phyloP scores from a whole-genome alignment of 768 basidiomycete genomes.

The Rhizopogon roseolus region DNA sequence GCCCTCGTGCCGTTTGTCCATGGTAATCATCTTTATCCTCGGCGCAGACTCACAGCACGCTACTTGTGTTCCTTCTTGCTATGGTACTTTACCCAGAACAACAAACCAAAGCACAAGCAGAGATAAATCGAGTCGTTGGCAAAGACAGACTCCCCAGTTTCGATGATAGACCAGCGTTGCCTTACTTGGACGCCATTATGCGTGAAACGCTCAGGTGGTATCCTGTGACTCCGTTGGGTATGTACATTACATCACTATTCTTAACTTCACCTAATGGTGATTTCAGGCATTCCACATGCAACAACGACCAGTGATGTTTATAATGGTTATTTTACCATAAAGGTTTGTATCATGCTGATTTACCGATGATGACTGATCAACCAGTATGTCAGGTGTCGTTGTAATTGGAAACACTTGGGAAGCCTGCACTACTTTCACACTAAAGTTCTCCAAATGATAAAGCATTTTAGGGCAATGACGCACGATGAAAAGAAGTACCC shows the following conservation, averaged over 20 bases:
- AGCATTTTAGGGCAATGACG: conserved; percentile 3
- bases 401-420: conserved; percentile 8
- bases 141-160: conserved; percentile 10
- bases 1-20: neutral
- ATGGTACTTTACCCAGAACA: conserved; percentile 14
- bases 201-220: conserved; percentile 12
- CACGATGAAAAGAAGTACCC: conserved; percentile 10
- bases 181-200: conserved; percentile 10
- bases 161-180: conserved; percentile 7
- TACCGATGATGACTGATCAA: neutral
- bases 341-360: conserved; percentile 1
- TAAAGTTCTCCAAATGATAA: neutral
- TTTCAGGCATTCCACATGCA: conserved; percentile 7
- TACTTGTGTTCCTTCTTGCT: conserved; percentile 12
- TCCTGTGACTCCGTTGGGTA: conserved; percentile 8
- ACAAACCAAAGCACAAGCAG: conserved; percentile 11
- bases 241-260: neutral
- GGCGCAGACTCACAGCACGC: conserved; percentile 2
- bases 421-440: neutral
- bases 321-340: conserved; percentile 12
- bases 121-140: conserved; percentile 19
- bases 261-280: neutral
- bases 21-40: neutral
- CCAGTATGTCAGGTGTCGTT: conserved; percentile 1
- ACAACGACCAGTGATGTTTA: conserved; percentile 7